Base-by-base conservation (phyloP, 768 basidiomycete genomes). In the Termitomyces sp. region DNA sequence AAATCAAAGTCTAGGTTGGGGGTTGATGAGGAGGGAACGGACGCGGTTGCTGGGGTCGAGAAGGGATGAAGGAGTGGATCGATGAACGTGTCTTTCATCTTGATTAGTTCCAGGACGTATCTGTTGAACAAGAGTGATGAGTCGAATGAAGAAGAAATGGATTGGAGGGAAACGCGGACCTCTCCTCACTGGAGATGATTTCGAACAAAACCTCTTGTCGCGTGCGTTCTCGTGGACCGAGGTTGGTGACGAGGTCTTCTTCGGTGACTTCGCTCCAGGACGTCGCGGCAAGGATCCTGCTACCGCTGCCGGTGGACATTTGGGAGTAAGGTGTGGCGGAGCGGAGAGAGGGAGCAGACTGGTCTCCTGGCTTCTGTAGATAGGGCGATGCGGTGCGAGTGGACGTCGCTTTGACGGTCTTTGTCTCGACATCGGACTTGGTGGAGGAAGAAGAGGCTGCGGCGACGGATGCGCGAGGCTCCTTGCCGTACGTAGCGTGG, bases 131-230 rank as follows among this genome's bases (percentile, higher is more conserved):
- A 65, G 55, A 67, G 53, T 40, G 43, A 22, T 53, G 30, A 59
- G 60, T 10, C 36, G 52, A 48, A 16, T 52, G 54, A 41, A 49
- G 30, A 26, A 26, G 20, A 55, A 41, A 10, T 7, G 5, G 20
- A 8, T 30, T 30, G 30, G 45, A 26, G 72, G 14, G 36, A 35
- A 14, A 45, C 83, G 52, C 66, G 4, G 53, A 92, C 92, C 94
- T 85, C 71, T 98, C 94, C 74, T 98, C 95, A 63, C 92, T 94
- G 32, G 90, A 88, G 50, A 98, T 94, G 63, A 98, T 98, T 76
- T 98, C 95, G 77, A 93, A 97, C 28, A 98, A 72, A 6, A 98
- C 95, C 74, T 98, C 95, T 71, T 98, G 95, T 53, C 95, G 83
- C 40, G 95, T 97, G 57, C 95, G 84, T 70, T 98, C 95, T 59